These are phyloP conservation scores for Zygnema cylindricum DNA, from an alignment of 139 green algal genomes.

Conservation along the genomic window DNA sequence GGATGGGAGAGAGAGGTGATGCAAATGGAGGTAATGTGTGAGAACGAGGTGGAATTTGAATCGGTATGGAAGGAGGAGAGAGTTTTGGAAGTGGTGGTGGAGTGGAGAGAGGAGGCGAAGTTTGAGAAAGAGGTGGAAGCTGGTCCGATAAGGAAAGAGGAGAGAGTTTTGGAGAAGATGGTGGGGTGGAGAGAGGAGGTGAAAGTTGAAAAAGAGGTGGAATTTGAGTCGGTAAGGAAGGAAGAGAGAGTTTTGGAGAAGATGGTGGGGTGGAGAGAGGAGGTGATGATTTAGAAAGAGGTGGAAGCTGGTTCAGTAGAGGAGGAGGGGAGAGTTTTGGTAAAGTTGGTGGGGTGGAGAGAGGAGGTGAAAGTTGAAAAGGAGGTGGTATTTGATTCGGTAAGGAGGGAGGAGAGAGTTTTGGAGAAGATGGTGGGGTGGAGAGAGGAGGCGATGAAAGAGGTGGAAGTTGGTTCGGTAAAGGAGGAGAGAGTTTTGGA, in stretches of 20 bases:
- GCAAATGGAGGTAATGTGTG: no score
- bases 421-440: neutral
- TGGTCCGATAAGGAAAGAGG: neutral
- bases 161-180: no score
- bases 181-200: neutral
- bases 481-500: neutral
- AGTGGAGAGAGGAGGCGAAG: neutral
- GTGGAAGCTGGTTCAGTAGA: no score
- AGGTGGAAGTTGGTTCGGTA: neutral
- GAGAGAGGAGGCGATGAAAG: neutral
- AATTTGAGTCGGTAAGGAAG: no score
- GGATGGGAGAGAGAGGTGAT: no score
- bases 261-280: no score
- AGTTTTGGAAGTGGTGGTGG: neutral
- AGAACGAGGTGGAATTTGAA: no score
- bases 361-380: neutral
- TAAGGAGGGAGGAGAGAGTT: neutral
- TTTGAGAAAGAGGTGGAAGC: neutral
- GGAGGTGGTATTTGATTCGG: neutral
- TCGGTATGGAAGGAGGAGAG: no score
- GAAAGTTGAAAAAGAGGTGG: neutral
- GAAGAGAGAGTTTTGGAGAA: no score
- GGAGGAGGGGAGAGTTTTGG: no score
- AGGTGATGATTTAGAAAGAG: no score
- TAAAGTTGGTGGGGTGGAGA: neutral